Base-by-base conservation (phyloP, 129 eudicot species). In the Saussurea involucrata region DNA sequence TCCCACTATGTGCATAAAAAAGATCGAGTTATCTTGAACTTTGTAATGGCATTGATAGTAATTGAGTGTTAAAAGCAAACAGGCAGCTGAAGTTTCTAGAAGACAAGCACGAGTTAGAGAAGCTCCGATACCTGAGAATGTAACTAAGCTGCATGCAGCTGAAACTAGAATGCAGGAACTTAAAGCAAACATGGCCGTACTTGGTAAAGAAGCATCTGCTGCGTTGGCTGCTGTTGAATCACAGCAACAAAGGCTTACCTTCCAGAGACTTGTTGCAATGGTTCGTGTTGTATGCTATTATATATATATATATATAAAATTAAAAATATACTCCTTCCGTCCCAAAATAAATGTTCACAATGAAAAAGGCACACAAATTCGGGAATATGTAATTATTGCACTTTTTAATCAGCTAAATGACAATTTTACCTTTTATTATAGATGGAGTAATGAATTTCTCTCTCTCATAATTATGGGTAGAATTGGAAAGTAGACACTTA, bases 211-310 rank as follows among this genome's bases (percentile, higher is more conserved):
- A 84, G 99, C 99, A 73, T 34, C 92, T 55, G 92, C 96, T 75
- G 99, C 99, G 22, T 77, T 95, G 68, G 92, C 95, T 69, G 92
- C 99, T 72, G 97, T 88, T 66, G 99, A 92, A 84, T 86, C 99
- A 49, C 99, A 95, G 76, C 99, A 95, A 80, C 96, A 95, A 83
- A 87, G 95, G 85, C 88, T 90, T 71, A 92, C 96, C 2, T 95
- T 90, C 75, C 99, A 95, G 87, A 90, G 99, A 85, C 97, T 95
- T 77, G 95, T 95, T 63, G 88, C 97, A 69, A 80, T 95, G 99
- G 99, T 92, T 79, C 20, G 78, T 77, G 13, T 57, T 53, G 24
- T 71, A 55, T 28, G 32, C 55, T 8, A 32, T 66, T 9, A 3
- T 46, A 42, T 44, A 4, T 53, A 53, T n/a, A 34, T 8, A 34